A percentile compares a stretch with the other conserved stretches of the same genome.
phyloP scores from a whole-genome alignment of 208 protist species.

The Naegleria fowleri region DNA sequence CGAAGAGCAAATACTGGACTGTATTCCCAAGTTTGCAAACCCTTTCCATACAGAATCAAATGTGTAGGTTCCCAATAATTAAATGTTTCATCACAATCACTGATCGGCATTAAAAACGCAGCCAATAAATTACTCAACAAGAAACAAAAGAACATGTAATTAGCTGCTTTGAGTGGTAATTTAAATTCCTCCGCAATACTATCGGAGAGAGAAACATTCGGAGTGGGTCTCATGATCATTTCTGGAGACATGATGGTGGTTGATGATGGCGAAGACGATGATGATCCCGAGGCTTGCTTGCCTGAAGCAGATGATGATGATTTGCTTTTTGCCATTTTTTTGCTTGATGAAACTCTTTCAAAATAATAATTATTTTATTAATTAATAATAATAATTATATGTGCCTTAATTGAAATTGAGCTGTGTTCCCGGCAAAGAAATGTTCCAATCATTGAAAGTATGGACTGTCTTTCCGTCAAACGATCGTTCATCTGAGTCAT shows the following conservation, averaged over 20 bases:
- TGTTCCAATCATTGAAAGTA: too few relatives aligned
- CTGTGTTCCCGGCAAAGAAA: too few relatives aligned
- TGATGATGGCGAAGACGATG: too few relatives aligned
- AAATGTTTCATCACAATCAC: slow-evolving; percentile 90
- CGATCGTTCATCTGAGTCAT: too few relatives aligned
- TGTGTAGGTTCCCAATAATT: slow-evolving; percentile 94
- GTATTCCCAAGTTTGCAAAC: slow-evolving; percentile 94
- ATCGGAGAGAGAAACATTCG: not conserved
- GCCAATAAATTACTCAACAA: not conserved
- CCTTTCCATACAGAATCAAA: slow-evolving; percentile 77
- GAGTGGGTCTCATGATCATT: not conserved
- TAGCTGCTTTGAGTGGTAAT: not conserved
- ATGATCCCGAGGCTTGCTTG: too few relatives aligned
- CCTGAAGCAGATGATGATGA: too few relatives aligned
- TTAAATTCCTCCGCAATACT: not conserved
- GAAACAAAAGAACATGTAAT: not conserved
- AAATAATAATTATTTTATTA: too few relatives aligned
- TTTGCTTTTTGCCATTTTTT: too few relatives aligned
- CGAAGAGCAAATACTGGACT: slow-evolving; percentile 72
- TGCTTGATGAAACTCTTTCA: too few relatives aligned
- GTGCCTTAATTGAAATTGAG: too few relatives aligned
- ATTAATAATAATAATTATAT: too few relatives aligned
- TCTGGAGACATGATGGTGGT: not conserved
- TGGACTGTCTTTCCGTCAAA: too few relatives aligned
- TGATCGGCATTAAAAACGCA: slow-evolving; percentile 59